Evolutionary conservation across 75 land plant genomes (phyloP), one percentile per base, ranked within the genome.

Genomic region (Picea glauca): DNA sequence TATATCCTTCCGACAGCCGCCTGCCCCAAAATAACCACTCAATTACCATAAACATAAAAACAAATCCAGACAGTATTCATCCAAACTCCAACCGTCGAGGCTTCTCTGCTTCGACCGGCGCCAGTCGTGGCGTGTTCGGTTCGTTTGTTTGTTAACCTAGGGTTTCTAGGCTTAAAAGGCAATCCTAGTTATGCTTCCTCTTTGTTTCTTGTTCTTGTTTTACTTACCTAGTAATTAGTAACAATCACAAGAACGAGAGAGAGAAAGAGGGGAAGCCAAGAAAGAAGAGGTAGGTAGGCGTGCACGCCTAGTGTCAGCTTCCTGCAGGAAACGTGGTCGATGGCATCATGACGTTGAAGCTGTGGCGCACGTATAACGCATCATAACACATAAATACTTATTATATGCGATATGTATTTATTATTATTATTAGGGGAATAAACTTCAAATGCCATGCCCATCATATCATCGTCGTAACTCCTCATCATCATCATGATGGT

Each of bases 311-410:
- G 58, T 74, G 76, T 74, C 76, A 74, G 76, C 58, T 23, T 13
- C 23, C 59, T 57, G 76, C 76, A 74, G 59, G 23, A 23, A 74
- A 74, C 76, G 76, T 74, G 60, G 76, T 74, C 60, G 76, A 74
- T 58, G 76, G 76, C 76, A 74, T 74, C 33, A 74, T 74, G 76
- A 74, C 30, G 76, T 74, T 74, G 20, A 56, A 74, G 33, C 59
- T 74, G 76, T 56, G 58, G 76, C 76, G 76, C 76, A 74, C 76
- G 76, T 74, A 74, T 50, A 74, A 23, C 40, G 59, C 76, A 74
- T 74, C 58, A 57, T 57, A 43, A 43, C 46, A 43, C 46, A 43
- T 43, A 43, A 43, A 43, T 43, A 43, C 7, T 5, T 38, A 4
- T 43, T 43, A 43, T 43, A 43, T 43, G 5, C 5, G 40, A 38